Base-by-base conservation (phyloP, 768 basidiomycete genomes). In the Termitomyces sp. region DNA sequence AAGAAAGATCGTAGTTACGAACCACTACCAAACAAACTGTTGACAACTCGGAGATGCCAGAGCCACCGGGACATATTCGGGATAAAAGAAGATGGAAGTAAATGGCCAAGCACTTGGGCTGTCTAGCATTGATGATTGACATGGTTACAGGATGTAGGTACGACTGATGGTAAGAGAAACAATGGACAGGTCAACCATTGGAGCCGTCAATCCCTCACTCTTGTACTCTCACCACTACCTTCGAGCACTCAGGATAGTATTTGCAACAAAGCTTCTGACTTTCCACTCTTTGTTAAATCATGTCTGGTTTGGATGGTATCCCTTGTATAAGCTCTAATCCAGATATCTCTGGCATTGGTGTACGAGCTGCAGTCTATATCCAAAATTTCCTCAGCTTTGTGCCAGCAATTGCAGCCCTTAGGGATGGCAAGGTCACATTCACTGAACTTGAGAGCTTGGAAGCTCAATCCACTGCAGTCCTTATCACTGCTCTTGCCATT, bases 321-420 rank as follows among this genome's bases (percentile, higher is more conserved):
- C n/a, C 26, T 39, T 51, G 50, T n/a, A 39, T 37, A 18, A 37
- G 16, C 2, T 50, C 53, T 13, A 53, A 53, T 30, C 53, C 53
- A 14, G 53, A 53, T n/a, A 42, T 55, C 18, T 55, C 53, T n/a
- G 58, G 58, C 3, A 59, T 59, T 12, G 58, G 53, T 4, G 49
- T 53, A 14, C 53, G 53, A 53, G 43, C 22, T 27, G 53, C 53
- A 22, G 65, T 69, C 44, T 71, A 71, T 36, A 46, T 59, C 2
- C 70, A 71, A 53, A 66, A 64, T 47, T 30, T 69, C 6, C 58
- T 71, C 26, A 59, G 63, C 34, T 66, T 71, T 42, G 53, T 65
- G 5, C 65, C 67, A 3, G 64, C 66, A 10, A 54, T 60, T 22
- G 37, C 53, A 2, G 63, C 60, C 16, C 60, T 69, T 14, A 47